These are phyloP conservation scores for Amanita molliuscula DNA, from an alignment of 768 basidiomycete species.

Conservation along the genomic window DNA sequence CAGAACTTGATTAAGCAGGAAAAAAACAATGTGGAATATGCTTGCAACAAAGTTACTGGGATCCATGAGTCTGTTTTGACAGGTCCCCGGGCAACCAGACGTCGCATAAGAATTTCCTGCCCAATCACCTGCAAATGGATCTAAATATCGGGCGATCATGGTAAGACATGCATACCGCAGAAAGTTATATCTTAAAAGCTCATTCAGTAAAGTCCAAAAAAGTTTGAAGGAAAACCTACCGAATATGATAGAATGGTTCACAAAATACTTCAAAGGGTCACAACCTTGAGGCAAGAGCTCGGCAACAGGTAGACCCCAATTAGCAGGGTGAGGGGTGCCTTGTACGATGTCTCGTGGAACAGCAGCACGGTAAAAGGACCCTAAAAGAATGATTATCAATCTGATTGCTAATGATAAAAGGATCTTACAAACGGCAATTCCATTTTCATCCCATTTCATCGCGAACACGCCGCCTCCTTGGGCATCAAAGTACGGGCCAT, in stretches of 20 bases:
- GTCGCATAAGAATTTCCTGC: conserved; percentile 75
- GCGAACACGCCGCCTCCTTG: conserved; percentile 79
- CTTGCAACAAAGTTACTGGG: conserved; percentile 65
- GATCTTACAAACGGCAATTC: conserved; percentile 63
- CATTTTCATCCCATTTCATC: conserved; percentile 80
- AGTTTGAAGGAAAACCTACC: conserved; percentile 36
- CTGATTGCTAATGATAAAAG: neutral
- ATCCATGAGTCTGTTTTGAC: conserved; percentile 48
- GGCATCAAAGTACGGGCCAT: conserved; percentile 72
- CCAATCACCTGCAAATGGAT: conserved; percentile 52
- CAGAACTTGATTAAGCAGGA: neutral
- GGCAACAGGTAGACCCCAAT: conserved; percentile 64
- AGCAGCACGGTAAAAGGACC: conserved; percentile 77
- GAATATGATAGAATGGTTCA: conserved; percentile 66
- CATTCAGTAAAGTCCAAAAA: neutral
- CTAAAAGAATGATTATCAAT: conserved; percentile 22
- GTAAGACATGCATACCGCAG: conserved; percentile 41
- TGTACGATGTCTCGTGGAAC: conserved; percentile 56
- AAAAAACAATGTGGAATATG: conserved; percentile 7
- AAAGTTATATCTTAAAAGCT: conserved; percentile 62
- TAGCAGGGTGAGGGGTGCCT: conserved; percentile 53
- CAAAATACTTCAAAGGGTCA: conserved; percentile 47
- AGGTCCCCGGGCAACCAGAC: conserved; percentile 67
- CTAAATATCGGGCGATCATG: neutral
- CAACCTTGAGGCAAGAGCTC: conserved; percentile 42